Evolutionary conservation across 139 green algal genomes (phyloP).

Genomic region (Chlorella sp.): DNA sequence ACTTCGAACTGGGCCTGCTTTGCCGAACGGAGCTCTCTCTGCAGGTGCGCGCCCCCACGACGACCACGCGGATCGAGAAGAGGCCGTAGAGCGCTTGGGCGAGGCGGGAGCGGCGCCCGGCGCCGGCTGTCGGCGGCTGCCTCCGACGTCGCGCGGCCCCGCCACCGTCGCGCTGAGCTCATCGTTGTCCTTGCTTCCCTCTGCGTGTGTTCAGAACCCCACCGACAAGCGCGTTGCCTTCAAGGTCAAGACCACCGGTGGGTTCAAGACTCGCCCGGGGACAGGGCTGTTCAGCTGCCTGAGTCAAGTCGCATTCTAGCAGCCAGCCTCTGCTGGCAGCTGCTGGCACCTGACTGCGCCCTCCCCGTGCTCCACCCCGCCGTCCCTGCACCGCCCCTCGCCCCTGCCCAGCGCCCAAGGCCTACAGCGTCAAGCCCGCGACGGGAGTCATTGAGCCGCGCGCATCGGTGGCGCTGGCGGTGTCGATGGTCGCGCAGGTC

Average conservation of each 20-base stretch:
- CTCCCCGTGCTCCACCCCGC: neutral
- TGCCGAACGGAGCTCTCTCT: too few relatives aligned
- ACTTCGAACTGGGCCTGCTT: constrained; percentile 63
- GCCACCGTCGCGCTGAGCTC: too few relatives aligned
- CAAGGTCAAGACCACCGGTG: constrained; percentile 82
- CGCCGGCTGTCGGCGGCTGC: too few relatives aligned
- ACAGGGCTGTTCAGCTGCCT: neutral
- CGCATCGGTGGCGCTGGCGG: constrained; percentile 31
- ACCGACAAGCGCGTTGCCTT: constrained; percentile 56
- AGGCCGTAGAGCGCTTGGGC: too few relatives aligned
- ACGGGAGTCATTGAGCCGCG: constrained; percentile 38
- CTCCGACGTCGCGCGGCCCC: too few relatives aligned
- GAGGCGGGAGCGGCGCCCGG: too few relatives aligned
- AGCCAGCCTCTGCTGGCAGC: neutral
- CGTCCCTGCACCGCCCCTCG: neutral
- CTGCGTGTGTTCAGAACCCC: constrained; percentile 54
- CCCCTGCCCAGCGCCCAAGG: too few relatives aligned
- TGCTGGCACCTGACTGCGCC: neutral
- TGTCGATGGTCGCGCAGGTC: constrained; percentile 46
- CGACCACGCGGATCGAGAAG: too few relatives aligned
- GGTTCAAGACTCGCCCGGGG: constrained; percentile 75
- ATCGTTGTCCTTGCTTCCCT: too few relatives aligned
- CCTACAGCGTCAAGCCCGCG: constrained; percentile 56
- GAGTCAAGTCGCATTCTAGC: too few relatives aligned
- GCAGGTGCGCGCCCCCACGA: too few relatives aligned